Conservation (phyloP, 495 filamentous ascomycete species). For the Baudoinia panamericana region DNA sequence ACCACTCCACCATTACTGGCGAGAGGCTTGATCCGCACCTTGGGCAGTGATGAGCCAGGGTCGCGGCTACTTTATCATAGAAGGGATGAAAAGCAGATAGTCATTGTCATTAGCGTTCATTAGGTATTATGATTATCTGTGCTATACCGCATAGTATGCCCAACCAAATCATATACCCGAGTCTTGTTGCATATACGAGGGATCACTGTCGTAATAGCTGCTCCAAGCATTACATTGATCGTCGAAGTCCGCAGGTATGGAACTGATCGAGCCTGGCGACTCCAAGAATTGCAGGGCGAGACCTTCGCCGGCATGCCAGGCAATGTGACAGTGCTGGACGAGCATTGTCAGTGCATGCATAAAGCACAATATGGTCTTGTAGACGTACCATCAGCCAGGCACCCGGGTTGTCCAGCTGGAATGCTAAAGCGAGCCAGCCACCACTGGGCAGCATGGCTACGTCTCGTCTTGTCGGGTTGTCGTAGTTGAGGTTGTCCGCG, state of each 20-base stretch:
- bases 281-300: conserved; percentile 19
- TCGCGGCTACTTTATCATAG: too few species aligned
- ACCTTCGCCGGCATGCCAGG: conserved; percentile 18
- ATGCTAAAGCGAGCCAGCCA: conserved; percentile 26
- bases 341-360: too few species aligned
- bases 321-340: conserved; percentile 9
- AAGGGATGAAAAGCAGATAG: too few species aligned
- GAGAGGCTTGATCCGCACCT: conserved; percentile 1
- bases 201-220: conserved; percentile 13
- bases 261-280: conserved; percentile 2
- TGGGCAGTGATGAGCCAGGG: too few species aligned
- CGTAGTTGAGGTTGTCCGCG: conserved; percentile 19
- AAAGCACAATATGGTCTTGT: too few species aligned
- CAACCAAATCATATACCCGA: too few species aligned
- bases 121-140: too few species aligned
- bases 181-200: conserved; percentile 11
- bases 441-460: conserved; percentile 22
- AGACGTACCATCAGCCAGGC: conserved; percentile 30
- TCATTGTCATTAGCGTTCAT: too few species aligned
- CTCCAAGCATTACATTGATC: conserved; percentile 15
- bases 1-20: conserved; percentile 3
- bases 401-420: conserved; percentile 26
- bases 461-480: conserved; percentile 26
- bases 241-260: conserved; percentile 6
- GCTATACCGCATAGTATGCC: too few species aligned